Base-by-base conservation (phyloP, 805 yeast genomes). In the Middelhovenomyces tepae region DNA sequence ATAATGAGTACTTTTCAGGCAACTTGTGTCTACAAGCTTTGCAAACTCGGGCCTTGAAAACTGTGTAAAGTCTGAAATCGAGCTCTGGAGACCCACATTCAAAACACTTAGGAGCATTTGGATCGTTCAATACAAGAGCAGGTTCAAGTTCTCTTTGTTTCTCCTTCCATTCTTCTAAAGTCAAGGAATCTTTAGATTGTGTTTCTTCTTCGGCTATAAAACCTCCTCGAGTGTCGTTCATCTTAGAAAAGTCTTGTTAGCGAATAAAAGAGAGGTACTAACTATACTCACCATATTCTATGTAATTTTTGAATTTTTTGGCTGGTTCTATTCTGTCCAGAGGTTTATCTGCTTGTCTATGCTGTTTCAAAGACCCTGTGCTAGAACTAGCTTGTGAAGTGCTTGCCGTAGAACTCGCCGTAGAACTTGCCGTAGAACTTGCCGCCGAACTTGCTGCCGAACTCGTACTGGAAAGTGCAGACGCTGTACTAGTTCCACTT, bases 161-260 rank as follows among this genome's bases (percentile, higher is more conserved):
- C n/a, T 59, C 60, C 40, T 69, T 66, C 76, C 79, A 71, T 22
- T 72, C 74, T 14, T 68, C 75, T 13, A 72, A 51, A 1, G 71
- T 59, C 44, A 48, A 35, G 1, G 48, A 47, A 9, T 44, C 48
- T 8, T 55, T 39, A 3, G 32, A 35, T 5, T 37, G 51, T 11
- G 37, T 43, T 30, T 50, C 53, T 38, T 44, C 59, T 45, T 60
- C 67, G 1, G 60, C 51, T 42, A 87, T 63, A 51, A 77, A 87
- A 15, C 99, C 99, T 46, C 96, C 97, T 48, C 71, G 69, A 1
- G 80, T 64, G 47, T 91, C 95, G 42, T 73, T 72, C 85, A 93
- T 81, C n/a, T 85, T 80, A 2, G 96, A 72, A 45, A 91, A 72
- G 57, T 91, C 96, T 76, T 10, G 8, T 9, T 7, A 17, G 11